These are phyloP conservation scores for Pleurotus sapidus DNA, from an alignment of 768 basidiomycete species.

Conservation along the genomic window DNA sequence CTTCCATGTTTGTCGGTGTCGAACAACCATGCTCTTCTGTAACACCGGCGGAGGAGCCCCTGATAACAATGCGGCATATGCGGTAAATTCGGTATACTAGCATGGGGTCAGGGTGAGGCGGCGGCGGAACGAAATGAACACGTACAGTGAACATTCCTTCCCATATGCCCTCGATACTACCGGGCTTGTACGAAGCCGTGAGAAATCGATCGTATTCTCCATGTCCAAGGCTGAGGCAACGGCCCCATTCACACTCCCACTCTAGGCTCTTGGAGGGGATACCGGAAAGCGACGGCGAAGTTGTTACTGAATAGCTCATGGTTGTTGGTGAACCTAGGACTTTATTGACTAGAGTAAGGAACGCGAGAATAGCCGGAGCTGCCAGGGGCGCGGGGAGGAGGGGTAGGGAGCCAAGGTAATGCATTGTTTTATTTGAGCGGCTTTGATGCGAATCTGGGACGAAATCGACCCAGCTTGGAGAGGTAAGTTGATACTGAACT, in stretches of 20 bases:
- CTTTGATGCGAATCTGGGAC: constrained; percentile 22
- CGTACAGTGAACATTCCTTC: constrained; percentile 76
- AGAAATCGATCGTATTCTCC: constrained; percentile 28
- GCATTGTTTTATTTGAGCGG: constrained; percentile 16
- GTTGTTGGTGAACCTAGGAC: constrained; percentile 15
- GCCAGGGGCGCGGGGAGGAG: constrained; percentile 62
- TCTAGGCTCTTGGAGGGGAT: constrained; percentile 37
- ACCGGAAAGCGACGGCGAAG: constrained; percentile 15
- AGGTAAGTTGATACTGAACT: constrained; percentile 60
- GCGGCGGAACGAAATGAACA: constrained; percentile 8
- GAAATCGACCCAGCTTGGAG: constrained; percentile 58
- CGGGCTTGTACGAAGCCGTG: constrained; percentile 52
- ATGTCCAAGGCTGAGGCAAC: constrained; percentile 40
- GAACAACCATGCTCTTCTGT: constrained; percentile 73
- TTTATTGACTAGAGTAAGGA: constrained; percentile 51
- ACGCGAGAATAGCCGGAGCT: constrained; percentile 70
- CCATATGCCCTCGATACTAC: constrained; percentile 76
- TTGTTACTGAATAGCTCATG: neutral
- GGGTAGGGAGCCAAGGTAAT: constrained; percentile 44
- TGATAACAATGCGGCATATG: constrained; percentile 74
- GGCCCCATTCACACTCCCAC: constrained; percentile 73
- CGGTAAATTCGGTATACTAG: constrained; percentile 82
- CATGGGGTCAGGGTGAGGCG: constrained; percentile 5
- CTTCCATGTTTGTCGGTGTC: constrained; percentile 90
- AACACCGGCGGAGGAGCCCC: constrained; percentile 64